A percentile compares a stretch with the other conserved stretches of the same genome.
Evolutionary conservation across 257 asterid species (phyloP).

Genomic region (Nicotiana tabacum): DNA sequence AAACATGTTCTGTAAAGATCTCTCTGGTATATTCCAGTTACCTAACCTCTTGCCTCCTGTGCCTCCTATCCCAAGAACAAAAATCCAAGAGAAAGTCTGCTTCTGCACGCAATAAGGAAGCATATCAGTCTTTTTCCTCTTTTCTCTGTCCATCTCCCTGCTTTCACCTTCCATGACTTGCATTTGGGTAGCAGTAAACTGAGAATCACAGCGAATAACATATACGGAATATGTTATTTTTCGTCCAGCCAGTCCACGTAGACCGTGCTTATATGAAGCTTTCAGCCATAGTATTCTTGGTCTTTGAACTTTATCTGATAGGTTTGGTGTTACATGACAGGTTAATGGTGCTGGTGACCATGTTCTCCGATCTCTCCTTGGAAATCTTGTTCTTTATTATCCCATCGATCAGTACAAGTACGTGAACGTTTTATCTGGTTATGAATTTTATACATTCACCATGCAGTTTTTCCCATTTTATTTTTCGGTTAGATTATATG

Average conservation of each 20-base stretch:
- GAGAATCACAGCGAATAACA: background rate
- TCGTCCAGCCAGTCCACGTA: background rate
- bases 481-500: background rate
- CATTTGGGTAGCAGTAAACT: background rate
- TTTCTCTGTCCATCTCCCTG: background rate
- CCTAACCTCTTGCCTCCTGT: background rate
- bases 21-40: background rate
- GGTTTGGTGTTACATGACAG: slow-evolving; percentile 35
- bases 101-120: background rate
- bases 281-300: background rate
- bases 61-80: background rate
- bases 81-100: background rate
- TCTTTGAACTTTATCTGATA: slow-evolving; percentile 6
- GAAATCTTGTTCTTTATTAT: slow-evolving; percentile 87
- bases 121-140: background rate
- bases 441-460: background rate
- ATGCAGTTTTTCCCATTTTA: background rate
- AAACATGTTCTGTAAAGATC: background rate
- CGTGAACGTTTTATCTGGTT: background rate
- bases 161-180: background rate
- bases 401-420: slow-evolving; percentile 95
- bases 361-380: slow-evolving; percentile 93
- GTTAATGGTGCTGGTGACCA: slow-evolving; percentile 99
- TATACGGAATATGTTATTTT: background rate
- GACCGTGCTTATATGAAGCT: background rate